Evolutionary conservation across 495 filamentous ascomycete genomes (phyloP).

Genomic region (Cercophora sp.): DNA sequence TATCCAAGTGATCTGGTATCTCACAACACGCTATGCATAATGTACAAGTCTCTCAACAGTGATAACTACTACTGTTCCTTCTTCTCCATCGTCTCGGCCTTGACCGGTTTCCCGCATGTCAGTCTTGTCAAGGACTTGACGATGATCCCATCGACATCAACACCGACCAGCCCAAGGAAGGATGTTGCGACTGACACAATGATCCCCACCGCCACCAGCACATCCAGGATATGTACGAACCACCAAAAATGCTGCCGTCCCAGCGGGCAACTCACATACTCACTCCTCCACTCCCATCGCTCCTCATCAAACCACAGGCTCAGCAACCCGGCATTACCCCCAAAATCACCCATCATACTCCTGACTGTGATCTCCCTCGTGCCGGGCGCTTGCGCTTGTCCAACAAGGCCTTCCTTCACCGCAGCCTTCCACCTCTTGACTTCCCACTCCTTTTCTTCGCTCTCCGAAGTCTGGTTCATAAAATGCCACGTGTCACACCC

Average conservation of each 20-base stretch:
- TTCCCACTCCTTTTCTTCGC: constrained; percentile 36
- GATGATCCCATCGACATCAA: constrained; percentile 24
- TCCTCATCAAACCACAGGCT: constrained; percentile 81
- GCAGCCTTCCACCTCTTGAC: constrained; percentile 41
- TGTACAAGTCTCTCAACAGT: too few relatives aligned
- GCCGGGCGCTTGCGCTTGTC: constrained; percentile 41
- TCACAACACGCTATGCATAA: too few relatives aligned
- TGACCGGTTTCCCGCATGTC: too few relatives aligned
- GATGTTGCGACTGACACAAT: constrained; percentile 27
- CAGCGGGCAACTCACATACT: constrained; percentile 69
- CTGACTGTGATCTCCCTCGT: constrained; percentile 89
- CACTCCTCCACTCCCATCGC: constrained; percentile 71
- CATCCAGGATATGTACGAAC: constrained; percentile 70
- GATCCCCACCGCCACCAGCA: constrained; percentile 47
- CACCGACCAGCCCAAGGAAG: constrained; percentile 15
- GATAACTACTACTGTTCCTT: too few relatives aligned
- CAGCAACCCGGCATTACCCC: constrained; percentile 81
- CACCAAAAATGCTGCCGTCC: constrained; percentile 95
- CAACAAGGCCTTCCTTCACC: constrained; percentile 24
- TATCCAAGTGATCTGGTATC: too few relatives aligned
- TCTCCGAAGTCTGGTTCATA: constrained; percentile 45
- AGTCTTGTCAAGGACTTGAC: too few relatives aligned
- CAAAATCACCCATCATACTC: constrained; percentile 98
- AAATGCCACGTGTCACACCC: constrained; percentile 88
- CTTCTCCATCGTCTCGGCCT: background rate